Base-by-base conservation (phyloP, 73 alveolate species). In the Halteria grandinella region DNA sequence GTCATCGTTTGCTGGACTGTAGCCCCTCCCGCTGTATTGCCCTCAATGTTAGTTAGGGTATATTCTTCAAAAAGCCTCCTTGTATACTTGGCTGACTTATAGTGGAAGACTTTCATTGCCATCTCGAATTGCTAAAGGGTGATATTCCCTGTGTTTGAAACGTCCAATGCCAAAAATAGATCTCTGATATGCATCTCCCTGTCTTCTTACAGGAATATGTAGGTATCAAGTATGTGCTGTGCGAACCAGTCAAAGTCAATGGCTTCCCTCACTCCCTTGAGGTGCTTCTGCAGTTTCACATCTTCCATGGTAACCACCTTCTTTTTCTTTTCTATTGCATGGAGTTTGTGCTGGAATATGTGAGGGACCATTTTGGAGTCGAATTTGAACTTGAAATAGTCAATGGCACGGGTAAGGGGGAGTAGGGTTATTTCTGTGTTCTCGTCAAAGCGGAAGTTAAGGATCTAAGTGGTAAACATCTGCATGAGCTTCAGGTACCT, bases 401-500 rank as follows among this genome's bases (percentile, higher is more conserved):
- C 88, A 15, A n/a, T 7, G 23, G 88, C 88, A 28, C 88, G 72
- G 21, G n/a, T 54, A 7, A 27, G 28, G 1, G 88, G 88, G 12
- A 77, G 49, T 5, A 62, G 25, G 40, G 27, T 15, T 6, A 12
- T 21, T 29, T 77, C 75, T 3, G 23, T 39, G 34, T 59, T 60
- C 1, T 58, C 78, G 18, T 55, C 75, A 23, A 77, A 45, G 32
- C 63, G 37, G 60, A 77, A 58, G 41, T 31, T 32, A 0, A 77
- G 62, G 39, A 77, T 23, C 23, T 60, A 39, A 15, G 43, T 37
- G 10, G 7, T 21, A 27, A 66, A 66, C 32, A 66, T 0, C 4
- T 77, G 75, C 6, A 15, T 24, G 24, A 62, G 47, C n/a, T 62
- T 58, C 21, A 62, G 55, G 27, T 77, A 77, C 21, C 60, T 44